Base-by-base conservation (phyloP, 2,329 filamentous ascomycete genomes). In the Biscogniauxia marginata region DNA sequence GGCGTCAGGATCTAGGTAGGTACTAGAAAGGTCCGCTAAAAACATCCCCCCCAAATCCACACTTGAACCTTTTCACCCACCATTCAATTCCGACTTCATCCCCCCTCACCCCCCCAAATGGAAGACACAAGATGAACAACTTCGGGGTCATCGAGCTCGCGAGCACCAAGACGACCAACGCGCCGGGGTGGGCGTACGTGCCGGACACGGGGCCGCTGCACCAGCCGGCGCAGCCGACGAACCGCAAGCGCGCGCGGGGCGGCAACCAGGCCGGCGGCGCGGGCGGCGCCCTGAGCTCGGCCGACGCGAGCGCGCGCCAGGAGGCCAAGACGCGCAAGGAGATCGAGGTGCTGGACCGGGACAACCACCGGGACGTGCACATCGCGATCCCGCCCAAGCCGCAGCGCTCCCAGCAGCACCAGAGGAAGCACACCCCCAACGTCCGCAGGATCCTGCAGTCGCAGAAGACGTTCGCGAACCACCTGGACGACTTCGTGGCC, bases 171-270 rank as follows among this genome's bases (percentile, higher is more conserved):
- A 86, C 85, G 16, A 84, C 84, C 46, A 79, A 83, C 46, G 89
- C 91, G 1, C 92, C 93, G 1, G 93, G 93, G 67, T 98, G 92
- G 89, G 91, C 91, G 11, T 96, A 96, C 71, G 90, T 97, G 1
- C 87, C 92, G 24, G 91, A 96, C 69, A 86, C 83, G 70, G 82
- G 72, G 54, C 80, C 83, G 9, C 39, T 16, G 7, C 51, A 44
- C 71, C 78, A 52, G 79, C 79, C 56, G 18, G 18, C 50, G 23
- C 54, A n/a, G 19, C 59, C 46, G 0, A 23, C 55, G 9, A 83
- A 81, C 78, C 83, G 89, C 60, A 96, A 96, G 75, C 88, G 91
- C 67, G 86, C 84, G 24, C 59, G 59, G 45, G 83, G 30, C 30
- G 25, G 25, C 25, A 30, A 7, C 25, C 25, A 8, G 25, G 25